These are phyloP conservation scores for Asterella californica DNA, from an alignment of 225 moss, liverwort and hornwort genomes.

Conservation along the genomic window DNA sequence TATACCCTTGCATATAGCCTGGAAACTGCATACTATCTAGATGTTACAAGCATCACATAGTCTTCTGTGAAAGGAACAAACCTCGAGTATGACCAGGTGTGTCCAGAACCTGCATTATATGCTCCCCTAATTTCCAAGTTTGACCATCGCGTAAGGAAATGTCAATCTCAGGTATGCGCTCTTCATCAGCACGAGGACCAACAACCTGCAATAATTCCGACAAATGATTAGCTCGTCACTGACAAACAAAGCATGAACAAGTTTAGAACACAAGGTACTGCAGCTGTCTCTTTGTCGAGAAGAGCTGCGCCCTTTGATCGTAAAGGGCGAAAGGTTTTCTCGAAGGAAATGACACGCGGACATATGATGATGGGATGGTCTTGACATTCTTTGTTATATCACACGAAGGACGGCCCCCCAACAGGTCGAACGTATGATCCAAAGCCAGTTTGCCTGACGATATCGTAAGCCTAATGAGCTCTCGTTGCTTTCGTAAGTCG, in stretches of 20 bases:
- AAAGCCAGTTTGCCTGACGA: not conserved
- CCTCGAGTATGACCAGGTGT: conserved; percentile 99
- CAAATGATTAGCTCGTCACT: not conserved
- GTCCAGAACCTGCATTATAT: conserved; percentile 80
- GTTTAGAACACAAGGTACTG: not conserved
- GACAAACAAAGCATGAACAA: not conserved
- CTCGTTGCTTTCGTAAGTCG: not conserved
- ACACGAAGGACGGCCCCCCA: not conserved
- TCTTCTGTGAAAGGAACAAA: conserved; percentile 8
- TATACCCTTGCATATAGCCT: too few relatives aligned
- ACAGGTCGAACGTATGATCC: not conserved
- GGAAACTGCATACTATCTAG: not conserved
- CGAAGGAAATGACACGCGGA: too few relatives aligned
- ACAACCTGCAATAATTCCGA: conserved; percentile 53
- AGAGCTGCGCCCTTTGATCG: too few relatives aligned
- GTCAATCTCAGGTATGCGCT: conserved; percentile 90
- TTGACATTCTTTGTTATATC: not conserved
- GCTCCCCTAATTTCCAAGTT: conserved; percentile 81
- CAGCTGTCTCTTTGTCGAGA: too few relatives aligned
- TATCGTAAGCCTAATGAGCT: not conserved
- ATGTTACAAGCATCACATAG: not conserved
- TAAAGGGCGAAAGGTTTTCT: too few relatives aligned
- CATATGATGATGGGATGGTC: not conserved
- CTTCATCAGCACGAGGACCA: conserved; percentile 88
- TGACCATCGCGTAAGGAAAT: conserved; percentile 72